Conservation (phyloP, 1,284 basidiomycete species). For the Trichosporon asahii region DNA sequence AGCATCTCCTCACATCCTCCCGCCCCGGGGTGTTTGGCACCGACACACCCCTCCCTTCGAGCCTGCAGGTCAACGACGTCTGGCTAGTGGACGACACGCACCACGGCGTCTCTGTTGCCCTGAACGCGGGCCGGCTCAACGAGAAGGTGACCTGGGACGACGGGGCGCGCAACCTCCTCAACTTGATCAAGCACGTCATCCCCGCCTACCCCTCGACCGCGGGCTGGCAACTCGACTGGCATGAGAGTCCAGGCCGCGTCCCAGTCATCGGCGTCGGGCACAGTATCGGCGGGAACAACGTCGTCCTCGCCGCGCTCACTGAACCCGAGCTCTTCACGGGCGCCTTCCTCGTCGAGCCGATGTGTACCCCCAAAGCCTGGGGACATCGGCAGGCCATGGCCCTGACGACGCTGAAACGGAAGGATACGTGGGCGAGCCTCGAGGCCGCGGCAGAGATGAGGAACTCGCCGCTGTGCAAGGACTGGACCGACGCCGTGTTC, state of each 20-base stretch:
- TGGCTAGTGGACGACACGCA: conserved; percentile 75
- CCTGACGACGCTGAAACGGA: conserved; percentile 57
- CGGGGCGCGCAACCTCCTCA: conserved; percentile 44
- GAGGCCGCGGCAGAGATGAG: conserved; percentile 63
- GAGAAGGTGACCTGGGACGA: conserved; percentile 44
- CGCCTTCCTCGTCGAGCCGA: conserved; percentile 74
- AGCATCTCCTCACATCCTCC: conserved; percentile 46
- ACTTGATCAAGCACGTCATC: conserved; percentile 53
- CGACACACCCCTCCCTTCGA: not conserved
- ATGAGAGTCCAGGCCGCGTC: conserved; percentile 46
- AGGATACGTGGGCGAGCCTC: conserved; percentile 60
- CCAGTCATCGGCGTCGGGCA: conserved; percentile 61
- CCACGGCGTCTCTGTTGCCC: conserved; percentile 68
- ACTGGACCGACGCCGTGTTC: conserved; percentile 61
- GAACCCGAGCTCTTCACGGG: conserved; percentile 67
- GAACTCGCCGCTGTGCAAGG: conserved; percentile 48
- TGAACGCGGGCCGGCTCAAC: conserved; percentile 61
- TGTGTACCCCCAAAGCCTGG: conserved; percentile 21
- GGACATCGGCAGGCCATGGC: conserved; percentile 28
- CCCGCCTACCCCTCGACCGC: conserved; percentile 33
- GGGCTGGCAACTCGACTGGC: conserved; percentile 51
- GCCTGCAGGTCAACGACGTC: conserved; percentile 62
- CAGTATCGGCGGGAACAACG: conserved; percentile 71
- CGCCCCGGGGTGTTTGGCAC: conserved; percentile 2
- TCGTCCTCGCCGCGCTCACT: conserved; percentile 61